Evolutionary conservation across 805 yeast genomes (phyloP), one percentile per base, ranked within the genome.

Genomic region (Saitoella complicata): DNA sequence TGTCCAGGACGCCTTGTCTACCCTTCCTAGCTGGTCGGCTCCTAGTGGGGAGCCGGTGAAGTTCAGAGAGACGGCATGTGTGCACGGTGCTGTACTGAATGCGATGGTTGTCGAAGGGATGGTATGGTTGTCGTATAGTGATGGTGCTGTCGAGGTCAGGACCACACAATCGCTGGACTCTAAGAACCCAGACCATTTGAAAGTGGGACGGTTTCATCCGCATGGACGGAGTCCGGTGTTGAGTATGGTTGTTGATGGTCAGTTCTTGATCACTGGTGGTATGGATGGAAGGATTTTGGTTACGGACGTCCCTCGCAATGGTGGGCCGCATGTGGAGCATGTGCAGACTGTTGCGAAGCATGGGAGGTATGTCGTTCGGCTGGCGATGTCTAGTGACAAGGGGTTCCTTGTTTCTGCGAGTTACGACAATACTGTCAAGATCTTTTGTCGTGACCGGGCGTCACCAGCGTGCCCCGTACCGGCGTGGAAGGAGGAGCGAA

Each of bases 201-300:
- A n/a, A n/a, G n/a, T n/a, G n/a, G n/a, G n/a, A 21, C 21, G 21
- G 21, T 21, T 21, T 21, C 4, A 21, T 21, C 21, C 21, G 21
- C 21, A 21, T 21, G 21, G 21, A 21, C 21, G 21, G 21, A 21
- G 21, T 21, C 51, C 54, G 6, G 46, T 51, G 12, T 36, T 51
- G 42, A 38, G 41, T 8, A 38, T 47, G 11, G 46, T 41, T 30
- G 50, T 49, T 52, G 48, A 51, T 5, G 55, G 53, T 6, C 51
- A 54, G 3, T 44, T 60, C 7, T 46, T 71, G 0, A 45, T 69
- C 6, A 55, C 70, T 9, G 69, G 71, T 40, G 78, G 76, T 0
- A 72, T 75, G 75, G 68, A 72, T 55, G 80, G 80, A 6, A 57
- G 54, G 35, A 52, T 69, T 2, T 57, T 58, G 39, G 50, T 62